A percentile compares a stretch with the other conserved stretches of the same genome.
phyloP scores from a whole-genome alignment of 169 alveolate species.

The Cryptosporidium sp. region DNA sequence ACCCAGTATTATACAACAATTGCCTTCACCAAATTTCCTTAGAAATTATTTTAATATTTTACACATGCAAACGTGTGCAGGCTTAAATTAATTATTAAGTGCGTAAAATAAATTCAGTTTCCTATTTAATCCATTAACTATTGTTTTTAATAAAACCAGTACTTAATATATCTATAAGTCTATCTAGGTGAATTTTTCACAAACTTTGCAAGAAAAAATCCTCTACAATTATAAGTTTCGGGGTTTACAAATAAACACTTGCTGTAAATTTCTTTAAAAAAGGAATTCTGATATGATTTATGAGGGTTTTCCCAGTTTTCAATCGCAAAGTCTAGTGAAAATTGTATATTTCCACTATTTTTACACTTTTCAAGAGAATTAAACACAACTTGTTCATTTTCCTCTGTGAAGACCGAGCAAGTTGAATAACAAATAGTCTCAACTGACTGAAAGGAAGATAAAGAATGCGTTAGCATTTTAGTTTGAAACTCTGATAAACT shows the following conservation, averaged over 20 bases:
- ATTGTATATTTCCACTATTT: neutral
- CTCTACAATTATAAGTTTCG: constrained; percentile 77
- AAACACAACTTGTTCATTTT: constrained; percentile 79
- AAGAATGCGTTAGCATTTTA: constrained; percentile 77
- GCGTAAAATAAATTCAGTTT: neutral
- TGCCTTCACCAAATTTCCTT: neutral
- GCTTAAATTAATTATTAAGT: neutral
- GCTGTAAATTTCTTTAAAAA: neutral
- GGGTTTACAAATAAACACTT: constrained; percentile 44
- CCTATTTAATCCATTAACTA: constrained; percentile 11
- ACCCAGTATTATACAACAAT: neutral
- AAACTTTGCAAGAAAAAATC: constrained; percentile 79
- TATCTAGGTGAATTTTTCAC: neutral
- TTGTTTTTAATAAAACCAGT: neutral
- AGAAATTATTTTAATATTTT: neutral
- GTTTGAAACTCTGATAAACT: constrained; percentile 77
- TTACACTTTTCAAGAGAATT: constrained; percentile 29
- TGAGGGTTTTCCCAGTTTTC: neutral
- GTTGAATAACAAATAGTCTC: constrained; percentile 79
- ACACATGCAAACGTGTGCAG: constrained; percentile 23
- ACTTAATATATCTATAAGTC: neutral
- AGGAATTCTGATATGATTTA: neutral
- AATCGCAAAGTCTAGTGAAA: constrained; percentile 24
- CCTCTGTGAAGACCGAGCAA: constrained; percentile 80
- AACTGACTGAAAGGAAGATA: constrained; percentile 74